phyloP scores from a whole-genome alignment of 1,284 basidiomycete species.

The Trichosporon sp. region DNA sequence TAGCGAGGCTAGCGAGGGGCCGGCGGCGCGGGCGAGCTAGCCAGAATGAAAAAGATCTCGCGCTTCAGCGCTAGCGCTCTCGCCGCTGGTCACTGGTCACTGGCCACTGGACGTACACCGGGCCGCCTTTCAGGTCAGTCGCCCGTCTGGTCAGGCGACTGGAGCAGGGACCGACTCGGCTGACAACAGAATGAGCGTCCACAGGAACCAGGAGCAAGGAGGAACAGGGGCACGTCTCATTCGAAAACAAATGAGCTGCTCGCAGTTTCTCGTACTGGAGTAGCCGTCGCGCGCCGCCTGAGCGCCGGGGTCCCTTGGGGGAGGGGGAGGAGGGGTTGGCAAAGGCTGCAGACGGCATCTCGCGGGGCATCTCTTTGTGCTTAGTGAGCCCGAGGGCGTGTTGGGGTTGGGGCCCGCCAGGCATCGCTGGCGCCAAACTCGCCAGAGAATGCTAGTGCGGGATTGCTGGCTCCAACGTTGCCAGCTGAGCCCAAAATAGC shows the following conservation, averaged over 20 bases:
- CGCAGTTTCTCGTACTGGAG: too few species aligned
- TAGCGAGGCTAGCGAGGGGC: not conserved
- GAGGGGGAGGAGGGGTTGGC: not conserved
- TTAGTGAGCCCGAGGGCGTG: not conserved
- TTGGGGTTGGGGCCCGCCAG: not conserved
- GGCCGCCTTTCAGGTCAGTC: not conserved
- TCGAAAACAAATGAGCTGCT: not conserved
- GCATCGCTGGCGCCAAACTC: not conserved
- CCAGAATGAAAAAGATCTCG: not conserved
- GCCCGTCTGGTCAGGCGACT: not conserved
- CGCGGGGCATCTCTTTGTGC: not conserved
- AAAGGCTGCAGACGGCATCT: not conserved
- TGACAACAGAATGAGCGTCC: not conserved
- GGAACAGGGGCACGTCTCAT: not conserved
- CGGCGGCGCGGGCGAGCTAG: not conserved
- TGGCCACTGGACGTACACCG: too few species aligned
- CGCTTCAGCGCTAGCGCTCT: not conserved
- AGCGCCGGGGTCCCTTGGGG: not conserved
- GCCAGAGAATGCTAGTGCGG: not conserved
- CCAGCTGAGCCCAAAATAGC: not conserved
- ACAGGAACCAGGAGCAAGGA: not conserved
- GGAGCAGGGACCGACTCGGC: not conserved
- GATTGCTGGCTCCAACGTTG: not conserved
- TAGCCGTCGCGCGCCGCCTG: not conserved
- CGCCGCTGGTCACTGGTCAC: not conserved